These are phyloP conservation scores for Luffa aegyptiaca DNA, from an alignment of 306 rosid genomes.

Conservation along the genomic window DNA sequence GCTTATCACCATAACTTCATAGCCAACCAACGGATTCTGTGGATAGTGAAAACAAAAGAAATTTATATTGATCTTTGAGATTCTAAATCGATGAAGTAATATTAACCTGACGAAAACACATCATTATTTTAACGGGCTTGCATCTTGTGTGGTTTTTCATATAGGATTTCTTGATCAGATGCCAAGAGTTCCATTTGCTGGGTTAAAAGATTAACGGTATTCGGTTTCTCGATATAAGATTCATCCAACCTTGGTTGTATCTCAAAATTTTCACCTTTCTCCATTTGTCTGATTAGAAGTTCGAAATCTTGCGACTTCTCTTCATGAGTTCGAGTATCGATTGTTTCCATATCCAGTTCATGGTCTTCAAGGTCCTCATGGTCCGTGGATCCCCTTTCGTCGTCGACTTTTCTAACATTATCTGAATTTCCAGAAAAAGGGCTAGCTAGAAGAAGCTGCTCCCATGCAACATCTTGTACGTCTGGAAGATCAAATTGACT, in stretches of 20 bases:
- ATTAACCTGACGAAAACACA: not conserved
- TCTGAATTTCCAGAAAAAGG: slow-evolving; percentile 31
- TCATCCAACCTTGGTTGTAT: slow-evolving; percentile 14
- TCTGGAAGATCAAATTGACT: slow-evolving; percentile 55
- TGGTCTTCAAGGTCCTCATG: slow-evolving; percentile 2
- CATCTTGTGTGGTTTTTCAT: not conserved
- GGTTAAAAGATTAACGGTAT: slow-evolving; percentile 27
- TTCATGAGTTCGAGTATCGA: slow-evolving; percentile 6
- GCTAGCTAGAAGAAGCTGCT: slow-evolving; percentile 49
- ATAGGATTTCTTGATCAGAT: slow-evolving; percentile 25
- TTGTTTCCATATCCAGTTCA: slow-evolving; percentile 43
- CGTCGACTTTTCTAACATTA: slow-evolving; percentile 25
- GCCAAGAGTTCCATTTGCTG: slow-evolving; percentile 31
- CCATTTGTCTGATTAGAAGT: slow-evolving; percentile 38
- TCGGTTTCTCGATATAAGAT: slow-evolving; percentile 20
- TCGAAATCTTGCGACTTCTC: slow-evolving; percentile 33
- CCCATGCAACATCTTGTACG: slow-evolving; percentile 55
- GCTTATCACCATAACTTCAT: not conserved
- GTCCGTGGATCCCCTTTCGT: slow-evolving; percentile 15
- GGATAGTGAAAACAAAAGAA: not conserved
- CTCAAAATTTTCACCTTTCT: slow-evolving; percentile 25
- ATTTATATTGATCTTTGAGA: not conserved
- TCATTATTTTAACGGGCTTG: not conserved
- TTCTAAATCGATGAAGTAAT: not conserved
- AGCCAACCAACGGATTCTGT: not conserved